Evolutionary conservation across 169 alveolate species (phyloP), one percentile per base, ranked within the genome.

Genomic region (Perkinsus olseni): DNA sequence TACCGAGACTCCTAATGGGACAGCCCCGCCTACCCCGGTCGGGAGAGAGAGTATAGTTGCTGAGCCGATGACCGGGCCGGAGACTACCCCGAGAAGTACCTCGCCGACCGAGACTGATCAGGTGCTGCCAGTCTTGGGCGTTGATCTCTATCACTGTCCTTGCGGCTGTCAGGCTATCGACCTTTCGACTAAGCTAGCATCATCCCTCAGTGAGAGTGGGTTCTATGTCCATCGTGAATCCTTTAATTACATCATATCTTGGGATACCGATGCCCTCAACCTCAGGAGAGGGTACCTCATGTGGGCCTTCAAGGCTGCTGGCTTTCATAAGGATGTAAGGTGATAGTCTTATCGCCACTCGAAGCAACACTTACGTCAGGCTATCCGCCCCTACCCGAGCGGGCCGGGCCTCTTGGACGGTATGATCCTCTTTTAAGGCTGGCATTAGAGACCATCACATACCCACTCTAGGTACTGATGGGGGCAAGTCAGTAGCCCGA

Each of bases 291-390:
- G 82, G 37, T 62, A 62, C 34, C 82, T 62, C 82, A 62, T 62
- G 82, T 62, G 82, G 82, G 82, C 82, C 82, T 62, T 62, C 82
- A 62, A 62, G 82, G 82, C 82, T 4, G 82, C 82, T 62, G 82
- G 82, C 82, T 62, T 62, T 3, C 82, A 62, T 28, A 62, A 62
- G 82, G 82, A 62, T 24, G 82, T 62, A 62, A 24, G 82, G 82
- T 21, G 13, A 24, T 28, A 13, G 34, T 62, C 13, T 3, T 8
- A 21, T 0, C 8, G 13, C 37, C n/a, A n/a, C n/a, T n/a, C n/a
- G n/a, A n/a, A n/a, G n/a, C n/a, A n/a, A n/a, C n/a, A n/a, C 82
- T 62, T 62, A n/a, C n/a, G n/a, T 62, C 82, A 62, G 82, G 82
- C 82, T 13, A 62, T 62, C 82, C 28, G 82, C 1, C 82, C 82